Base-by-base conservation (phyloP, 169 alveolate genomes). In the Amoebophrya sp. region DNA sequence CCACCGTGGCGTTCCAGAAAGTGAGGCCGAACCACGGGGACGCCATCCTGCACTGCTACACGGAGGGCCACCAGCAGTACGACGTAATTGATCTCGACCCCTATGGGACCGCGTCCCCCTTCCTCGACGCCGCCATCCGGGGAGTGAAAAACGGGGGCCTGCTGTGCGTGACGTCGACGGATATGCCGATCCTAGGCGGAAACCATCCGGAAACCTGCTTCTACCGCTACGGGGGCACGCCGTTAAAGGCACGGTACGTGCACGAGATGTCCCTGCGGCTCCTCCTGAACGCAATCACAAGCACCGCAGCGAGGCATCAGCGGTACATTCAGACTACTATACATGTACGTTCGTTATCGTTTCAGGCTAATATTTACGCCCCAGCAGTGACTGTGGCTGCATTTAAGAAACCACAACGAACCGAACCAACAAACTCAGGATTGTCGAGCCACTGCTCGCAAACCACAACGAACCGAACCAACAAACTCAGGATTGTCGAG, bases 41-140 rank as follows among this genome's bases (percentile, higher is more conserved):
- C 10, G 78, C 78, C 39, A 58, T 58, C 34, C 4, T 58, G 78
- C 78, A 58, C 34, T 58, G 78, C 78, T 58, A 58, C 78, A 58
- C 78, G 2, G 78, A 58, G 78, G 89, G 89, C 5, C 10, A 1
- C 39, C 88, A 42, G 88, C 10, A 0, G 69, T 96, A 93, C 45
- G 97, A 96, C 91, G 94, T 97, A 18, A 94, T 97, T 58, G 99
- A 97, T 92, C 91, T 97, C 69, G 99, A 97, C 89, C 99, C 99
- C 23, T 97, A 97, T 92, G 99, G 99, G 13, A 95, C 98, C 0
- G 97, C 96, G 58, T 95, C 96, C 31, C 97, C 98, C 4, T 97
- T 96, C 93, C 89, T 97, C 48, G 98, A 97, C 89, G 94, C 97
- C 43, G 96, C 98, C 15, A 90, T 97, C 31, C 96, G 93, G 89